phyloP scores from a whole-genome alignment of 345 rosid species.

The Dipteronia dyeriana region DNA sequence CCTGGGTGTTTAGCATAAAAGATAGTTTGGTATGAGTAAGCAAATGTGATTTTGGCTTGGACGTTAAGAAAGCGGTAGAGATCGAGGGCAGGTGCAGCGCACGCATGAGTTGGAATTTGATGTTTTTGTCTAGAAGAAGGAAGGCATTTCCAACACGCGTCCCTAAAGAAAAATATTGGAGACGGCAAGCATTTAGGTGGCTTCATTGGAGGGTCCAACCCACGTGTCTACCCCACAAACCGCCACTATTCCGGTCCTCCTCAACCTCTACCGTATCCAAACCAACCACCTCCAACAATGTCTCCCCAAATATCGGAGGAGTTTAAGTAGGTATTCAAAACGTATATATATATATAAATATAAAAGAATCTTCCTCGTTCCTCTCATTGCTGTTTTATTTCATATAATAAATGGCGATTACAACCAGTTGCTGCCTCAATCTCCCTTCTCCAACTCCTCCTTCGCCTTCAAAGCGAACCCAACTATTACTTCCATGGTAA shows the following conservation, averaged over 20 bases:
- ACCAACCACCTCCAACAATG: constrained; percentile 1
- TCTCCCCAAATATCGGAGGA: background rate
- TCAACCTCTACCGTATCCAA: constrained; percentile 6
- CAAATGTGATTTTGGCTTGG: no score
- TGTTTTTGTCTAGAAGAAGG: background rate
- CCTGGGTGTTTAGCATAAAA: no score
- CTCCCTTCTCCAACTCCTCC: constrained; percentile 34
- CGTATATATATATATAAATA: background rate
- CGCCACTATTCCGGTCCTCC: background rate
- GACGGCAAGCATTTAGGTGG: background rate
- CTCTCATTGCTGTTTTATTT: no score
- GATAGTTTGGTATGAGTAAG: no score
- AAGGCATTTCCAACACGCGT: constrained; percentile 18
- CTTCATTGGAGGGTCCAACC: background rate
- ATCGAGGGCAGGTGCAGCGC: background rate
- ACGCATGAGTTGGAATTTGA: background rate
- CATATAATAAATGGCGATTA: constrained; percentile 25
- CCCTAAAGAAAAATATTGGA: background rate
- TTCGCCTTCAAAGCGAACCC: background rate
- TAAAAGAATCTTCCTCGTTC: no score
- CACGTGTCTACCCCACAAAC: background rate
- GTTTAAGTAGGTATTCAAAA: no score
- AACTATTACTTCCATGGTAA: constrained; percentile 18
- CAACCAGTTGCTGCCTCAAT: constrained; percentile 48
- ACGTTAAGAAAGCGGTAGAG: background rate